Evolutionary conservation across 441 rosid species (phyloP).

Genomic region (Sinapis alba): DNA sequence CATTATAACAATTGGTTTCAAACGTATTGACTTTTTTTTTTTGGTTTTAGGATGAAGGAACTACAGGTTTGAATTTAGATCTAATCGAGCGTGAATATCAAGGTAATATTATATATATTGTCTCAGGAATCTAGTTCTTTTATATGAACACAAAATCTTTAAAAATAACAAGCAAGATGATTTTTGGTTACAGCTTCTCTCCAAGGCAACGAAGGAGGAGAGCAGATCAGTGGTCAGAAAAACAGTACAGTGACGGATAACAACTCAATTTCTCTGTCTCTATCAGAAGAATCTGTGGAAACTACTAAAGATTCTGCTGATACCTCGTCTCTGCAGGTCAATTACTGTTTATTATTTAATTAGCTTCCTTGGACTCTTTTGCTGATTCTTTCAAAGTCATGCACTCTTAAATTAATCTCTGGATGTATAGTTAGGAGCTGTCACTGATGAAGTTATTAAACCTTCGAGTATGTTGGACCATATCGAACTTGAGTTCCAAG

Average conservation of each 20-base stretch:
- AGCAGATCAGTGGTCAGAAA: constrained; percentile 34
- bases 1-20: not conserved
- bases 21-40: not conserved
- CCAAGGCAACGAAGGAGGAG: constrained; percentile 28
- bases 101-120: constrained; percentile 10
- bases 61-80: constrained; percentile 32
- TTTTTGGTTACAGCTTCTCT: constrained; percentile 29
- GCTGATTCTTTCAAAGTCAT: not conserved
- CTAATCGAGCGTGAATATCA: constrained; percentile 32
- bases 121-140: not conserved
- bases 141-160: not conserved
- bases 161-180: not conserved
- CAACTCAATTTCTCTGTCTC: constrained; percentile 38
- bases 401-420: not conserved
- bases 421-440: constrained; percentile 36
- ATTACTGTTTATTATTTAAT: not conserved
- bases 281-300: constrained; percentile 29
- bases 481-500: constrained; percentile 37
- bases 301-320: constrained; percentile 25
- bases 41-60: constrained; percentile 32
- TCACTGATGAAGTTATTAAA: constrained; percentile 35
- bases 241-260: constrained; percentile 37
- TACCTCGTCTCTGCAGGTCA: constrained; percentile 33
- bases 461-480: constrained; percentile 36
- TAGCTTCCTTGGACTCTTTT: not conserved